Evolutionary conservation across 208 protist genomes (phyloP).

Genomic region (Crithidia fasciculata): DNA sequence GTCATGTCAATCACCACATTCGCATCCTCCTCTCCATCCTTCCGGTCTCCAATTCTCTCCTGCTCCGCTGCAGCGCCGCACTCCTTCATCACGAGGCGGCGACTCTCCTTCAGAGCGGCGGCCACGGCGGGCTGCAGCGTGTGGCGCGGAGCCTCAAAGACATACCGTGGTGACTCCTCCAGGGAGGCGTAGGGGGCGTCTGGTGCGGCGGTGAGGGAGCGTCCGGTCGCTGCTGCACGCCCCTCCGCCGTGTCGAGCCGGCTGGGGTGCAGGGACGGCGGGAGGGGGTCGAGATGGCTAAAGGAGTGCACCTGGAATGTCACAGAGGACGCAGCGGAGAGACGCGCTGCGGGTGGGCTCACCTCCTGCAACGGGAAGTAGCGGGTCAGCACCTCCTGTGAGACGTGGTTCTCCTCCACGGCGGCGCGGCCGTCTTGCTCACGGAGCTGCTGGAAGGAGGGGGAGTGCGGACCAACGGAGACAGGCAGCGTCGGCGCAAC

Average conservation of each 20-base stretch:
- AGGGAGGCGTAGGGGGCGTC: slow-evolving; percentile 25
- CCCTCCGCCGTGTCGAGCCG: slow-evolving; percentile 25
- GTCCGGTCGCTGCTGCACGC: not conserved
- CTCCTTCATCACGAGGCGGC: not conserved
- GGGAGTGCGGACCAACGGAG: slow-evolving; percentile 32
- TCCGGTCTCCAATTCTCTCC: not conserved
- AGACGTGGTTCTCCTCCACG: slow-evolving; percentile 34
- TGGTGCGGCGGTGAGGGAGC: slow-evolving; percentile 28
- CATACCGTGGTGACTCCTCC: slow-evolving; percentile 49
- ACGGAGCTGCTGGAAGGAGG: slow-evolving; percentile 60
- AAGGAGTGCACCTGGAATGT: slow-evolving; percentile 67
- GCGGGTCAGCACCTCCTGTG: slow-evolving; percentile 31
- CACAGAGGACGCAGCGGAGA: slow-evolving; percentile 18
- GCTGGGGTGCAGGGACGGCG: slow-evolving; percentile 23
- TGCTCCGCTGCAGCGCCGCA: not conserved
- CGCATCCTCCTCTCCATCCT: not conserved
- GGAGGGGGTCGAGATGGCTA: slow-evolving; percentile 78
- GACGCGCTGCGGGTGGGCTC: slow-evolving; percentile 3
- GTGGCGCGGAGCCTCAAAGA: slow-evolving; percentile 71
- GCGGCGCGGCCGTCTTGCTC: slow-evolving; percentile 14
- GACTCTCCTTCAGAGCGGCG: slow-evolving; percentile 48
- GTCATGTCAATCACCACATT: slow-evolving; percentile 49
- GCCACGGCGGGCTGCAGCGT: slow-evolving; percentile 43
- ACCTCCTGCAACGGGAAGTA: slow-evolving; percentile 80
- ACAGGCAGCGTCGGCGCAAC: slow-evolving; percentile 54